Conservation (phyloP, 495 filamentous ascomycete genomes). For the Penicillium pulvis region DNA sequence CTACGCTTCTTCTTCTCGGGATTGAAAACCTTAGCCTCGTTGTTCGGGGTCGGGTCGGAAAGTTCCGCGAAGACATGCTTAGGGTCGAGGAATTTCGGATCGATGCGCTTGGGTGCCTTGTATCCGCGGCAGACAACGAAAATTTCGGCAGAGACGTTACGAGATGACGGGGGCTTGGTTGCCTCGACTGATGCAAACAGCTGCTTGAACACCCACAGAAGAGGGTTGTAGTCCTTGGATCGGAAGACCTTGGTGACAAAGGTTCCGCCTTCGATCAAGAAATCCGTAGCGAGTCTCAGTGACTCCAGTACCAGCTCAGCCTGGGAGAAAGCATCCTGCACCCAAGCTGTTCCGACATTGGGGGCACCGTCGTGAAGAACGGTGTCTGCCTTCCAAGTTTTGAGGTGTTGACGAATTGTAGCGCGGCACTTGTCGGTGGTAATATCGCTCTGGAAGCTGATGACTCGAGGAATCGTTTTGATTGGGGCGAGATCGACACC, state of each 20-base stretch:
- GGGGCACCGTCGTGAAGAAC: constrained; percentile 98
- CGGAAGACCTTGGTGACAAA: constrained; percentile 99
- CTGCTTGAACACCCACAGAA: constrained; percentile 98
- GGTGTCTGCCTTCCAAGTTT: constrained; percentile 95
- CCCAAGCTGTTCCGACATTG: constrained; percentile 97
- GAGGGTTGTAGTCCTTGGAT: constrained; percentile 94
- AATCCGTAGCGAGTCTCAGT: constrained; percentile 91
- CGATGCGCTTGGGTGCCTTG: constrained; percentile 89
- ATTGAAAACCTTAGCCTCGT: constrained; percentile 97
- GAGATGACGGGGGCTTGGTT: constrained; percentile 92
- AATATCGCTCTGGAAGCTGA: constrained; percentile 97
- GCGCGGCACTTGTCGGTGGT: constrained; percentile 95
- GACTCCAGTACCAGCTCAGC: constrained; percentile 92
- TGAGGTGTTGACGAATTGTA: constrained; percentile 87
- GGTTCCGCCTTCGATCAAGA: constrained; percentile 83
- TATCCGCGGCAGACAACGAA: constrained; percentile 95
- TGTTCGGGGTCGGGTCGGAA: constrained; percentile 85
- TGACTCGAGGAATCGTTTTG: constrained; percentile 89
- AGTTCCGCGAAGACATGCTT: constrained; percentile 93
- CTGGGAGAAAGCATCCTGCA: constrained; percentile 97
- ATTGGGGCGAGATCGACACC: constrained; percentile 96
- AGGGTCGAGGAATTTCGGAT: constrained; percentile 90
- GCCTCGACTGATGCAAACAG: constrained; percentile 93
- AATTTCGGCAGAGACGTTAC: constrained; percentile 96
- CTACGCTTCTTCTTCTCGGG: constrained; percentile 96